Percentiles rank a stretch among this genome's conserved stretches.
Conservation (phyloP, 2,329 filamentous ascomycete genomes). For the Clarireedia homoeocarpa region DNA sequence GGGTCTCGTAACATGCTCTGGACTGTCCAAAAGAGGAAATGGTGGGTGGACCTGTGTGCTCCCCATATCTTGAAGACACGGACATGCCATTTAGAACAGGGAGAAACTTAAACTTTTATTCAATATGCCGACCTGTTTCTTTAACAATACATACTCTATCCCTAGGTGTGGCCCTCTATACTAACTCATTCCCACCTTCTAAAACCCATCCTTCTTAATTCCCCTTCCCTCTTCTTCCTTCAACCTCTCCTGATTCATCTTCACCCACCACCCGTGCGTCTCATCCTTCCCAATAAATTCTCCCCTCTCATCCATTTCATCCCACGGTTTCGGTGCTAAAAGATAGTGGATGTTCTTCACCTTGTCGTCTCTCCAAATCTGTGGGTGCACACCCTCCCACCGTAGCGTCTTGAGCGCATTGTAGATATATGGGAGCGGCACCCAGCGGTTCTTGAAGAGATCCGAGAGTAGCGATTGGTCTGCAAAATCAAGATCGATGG, state of each 20-base stretch:
- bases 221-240: constrained; percentile 29
- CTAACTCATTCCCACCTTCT: background rate
- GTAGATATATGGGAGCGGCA: constrained; percentile 50
- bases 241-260: constrained; percentile 37
- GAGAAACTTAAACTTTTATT: background rate
- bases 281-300: constrained; percentile 35
- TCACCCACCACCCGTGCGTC: constrained; percentile 50
- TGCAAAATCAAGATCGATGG: constrained; percentile 45
- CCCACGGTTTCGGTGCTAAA: constrained; percentile 54
- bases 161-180: too few species aligned
- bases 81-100: background rate
- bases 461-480: constrained; percentile 52
- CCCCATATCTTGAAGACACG: too few species aligned
- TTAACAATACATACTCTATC: too few species aligned
- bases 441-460: constrained; percentile 48
- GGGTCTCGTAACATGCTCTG: background rate
- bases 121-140: too few species aligned
- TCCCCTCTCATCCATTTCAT: constrained; percentile 39
- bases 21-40: background rate
- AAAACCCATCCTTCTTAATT: constrained; percentile 19
- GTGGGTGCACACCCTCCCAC: constrained; percentile 42
- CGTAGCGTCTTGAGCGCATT: constrained; percentile 56
- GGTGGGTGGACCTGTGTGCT: background rate
- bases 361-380: constrained; percentile 49
- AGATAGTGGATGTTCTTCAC: constrained; percentile 58